Evolutionary conservation across 495 filamentous ascomycete genomes (phyloP), one percentile per base, ranked within the genome.

Genomic region (Glutinoglossum americanum): DNA sequence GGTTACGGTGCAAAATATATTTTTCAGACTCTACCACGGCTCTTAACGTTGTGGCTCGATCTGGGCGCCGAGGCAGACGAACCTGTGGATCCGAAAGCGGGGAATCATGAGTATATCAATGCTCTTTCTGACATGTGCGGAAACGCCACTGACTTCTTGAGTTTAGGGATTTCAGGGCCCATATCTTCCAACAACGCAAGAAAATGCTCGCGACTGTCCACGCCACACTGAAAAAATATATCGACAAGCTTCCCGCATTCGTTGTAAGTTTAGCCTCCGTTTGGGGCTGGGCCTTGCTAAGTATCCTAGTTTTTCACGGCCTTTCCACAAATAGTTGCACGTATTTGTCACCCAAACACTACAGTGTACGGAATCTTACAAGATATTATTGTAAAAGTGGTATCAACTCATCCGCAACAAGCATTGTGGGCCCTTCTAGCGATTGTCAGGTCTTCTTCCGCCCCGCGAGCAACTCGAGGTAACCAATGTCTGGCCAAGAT

Each of bases 41-140:
- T 95, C 23, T 65, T 99, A 26, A 97, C 93, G 0, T 74, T 99
- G 17, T 99, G 92, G 88, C 73, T 97, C 30, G 92, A 96, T 65
- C 76, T 97, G 57, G 89, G 87, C 4, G 80, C 81, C 7, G 80
- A 84, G 51, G 75, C 85, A 49, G 74, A 81, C 57, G 79, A 82
- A 60, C 70, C 77, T 25, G 70, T 84, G 35, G 84, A 87, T 60
- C 74, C 79, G 9, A 84, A 80, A 62, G 72, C 80, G 53, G 80
- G 83, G 17, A 76, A 79, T 44, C 72, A 73, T 17, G 75, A 78
- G 71, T 64, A 8, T 17, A 21, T 49, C 19, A 44, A 9, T n/a
- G 3, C 49, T 30, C 21, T 23, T n/a, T 55, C 54, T 26, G 26
- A 51, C 15, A 45, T 19, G 8, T n/a, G 25, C 25, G 28, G 56